Percentiles rank a stretch among this genome's conserved stretches.
Conservation (phyloP, 106 monocot genomes). For the Dioscorea zingiberensis region DNA sequence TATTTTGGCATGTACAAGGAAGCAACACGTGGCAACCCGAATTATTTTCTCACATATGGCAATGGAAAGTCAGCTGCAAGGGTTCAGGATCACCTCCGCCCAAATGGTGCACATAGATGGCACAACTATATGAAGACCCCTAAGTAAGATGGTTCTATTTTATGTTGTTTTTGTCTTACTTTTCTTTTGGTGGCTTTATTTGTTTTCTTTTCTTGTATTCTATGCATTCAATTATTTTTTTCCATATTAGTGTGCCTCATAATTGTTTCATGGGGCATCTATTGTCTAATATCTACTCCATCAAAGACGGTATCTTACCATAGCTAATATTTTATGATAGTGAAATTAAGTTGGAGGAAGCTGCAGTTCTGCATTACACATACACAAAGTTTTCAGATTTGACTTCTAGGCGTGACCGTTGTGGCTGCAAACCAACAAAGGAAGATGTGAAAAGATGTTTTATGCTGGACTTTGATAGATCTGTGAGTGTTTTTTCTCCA, state of each 20-base stretch:
- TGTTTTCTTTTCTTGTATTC: not conserved
- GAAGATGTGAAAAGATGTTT: slow-evolving; percentile 99
- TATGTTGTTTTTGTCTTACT: not conserved
- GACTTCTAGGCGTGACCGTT: slow-evolving; percentile 96
- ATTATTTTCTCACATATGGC: slow-evolving; percentile 98
- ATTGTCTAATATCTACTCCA: too few relatives aligned
- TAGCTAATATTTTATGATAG: slow-evolving; percentile 20
- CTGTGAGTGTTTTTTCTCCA: slow-evolving; percentile 39
- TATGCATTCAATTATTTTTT: not conserved
- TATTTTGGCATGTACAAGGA: slow-evolving; percentile 96
- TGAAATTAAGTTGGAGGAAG: slow-evolving; percentile 93
- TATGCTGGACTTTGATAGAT: slow-evolving; percentile 98
- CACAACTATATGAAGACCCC: slow-evolving; percentile 94
- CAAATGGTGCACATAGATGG: slow-evolving; percentile 99
- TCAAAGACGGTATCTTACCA: too few relatives aligned
- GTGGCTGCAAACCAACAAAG: slow-evolving; percentile 97
- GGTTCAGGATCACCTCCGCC: slow-evolving; percentile 86
- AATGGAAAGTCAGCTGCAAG: slow-evolving; percentile 99
- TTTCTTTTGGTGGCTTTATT: not conserved
- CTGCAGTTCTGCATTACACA: slow-evolving; percentile 93
- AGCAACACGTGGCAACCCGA: slow-evolving; percentile 94
- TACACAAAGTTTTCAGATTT: slow-evolving; percentile 96
- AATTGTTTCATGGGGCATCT: too few relatives aligned
- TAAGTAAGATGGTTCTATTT: slow-evolving; percentile 42
- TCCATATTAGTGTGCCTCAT: too few relatives aligned